Evolutionary conservation across 768 basidiomycete species (phyloP).

Genomic region (Artomyces pyxidatus): DNA sequence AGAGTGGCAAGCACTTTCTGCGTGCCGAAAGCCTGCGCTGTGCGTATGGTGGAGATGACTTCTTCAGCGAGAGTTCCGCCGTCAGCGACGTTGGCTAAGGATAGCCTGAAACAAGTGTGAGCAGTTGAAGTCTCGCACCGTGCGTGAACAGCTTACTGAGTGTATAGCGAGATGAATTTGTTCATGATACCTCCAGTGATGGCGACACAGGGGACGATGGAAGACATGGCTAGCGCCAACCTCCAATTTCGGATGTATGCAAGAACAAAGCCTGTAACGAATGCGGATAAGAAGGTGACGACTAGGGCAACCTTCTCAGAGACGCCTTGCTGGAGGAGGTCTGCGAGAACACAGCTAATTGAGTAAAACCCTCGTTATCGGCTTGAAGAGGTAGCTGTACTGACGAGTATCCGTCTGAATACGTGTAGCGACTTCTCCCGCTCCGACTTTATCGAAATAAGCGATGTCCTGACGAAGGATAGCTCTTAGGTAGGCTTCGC

Average conservation of each 20-base stretch:
- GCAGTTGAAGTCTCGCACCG: no score
- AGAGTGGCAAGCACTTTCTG: slow-evolving; percentile 50
- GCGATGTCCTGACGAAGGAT: slow-evolving; percentile 82
- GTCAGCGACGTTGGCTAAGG: slow-evolving; percentile 64
- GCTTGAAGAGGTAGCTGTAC: no score
- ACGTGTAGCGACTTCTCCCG: slow-evolving; percentile 89
- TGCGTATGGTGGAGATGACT: slow-evolving; percentile 80
- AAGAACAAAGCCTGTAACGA: slow-evolving; percentile 73
- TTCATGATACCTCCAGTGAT: slow-evolving; percentile 70
- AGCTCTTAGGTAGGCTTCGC: slow-evolving; percentile 75
- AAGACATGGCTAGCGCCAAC: slow-evolving; percentile 73
- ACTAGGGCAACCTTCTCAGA: slow-evolving; percentile 82
- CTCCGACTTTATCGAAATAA: slow-evolving; percentile 86
- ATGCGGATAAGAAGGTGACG: slow-evolving; percentile 58
- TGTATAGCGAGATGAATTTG: slow-evolving; percentile 51
- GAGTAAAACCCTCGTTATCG: no score
- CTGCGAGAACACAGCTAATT: no score
- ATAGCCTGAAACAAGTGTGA: slow-evolving; percentile 37
- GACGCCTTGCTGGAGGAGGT: slow-evolving; percentile 86
- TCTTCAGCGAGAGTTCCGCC: slow-evolving; percentile 86
- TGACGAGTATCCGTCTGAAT: slow-evolving; percentile 83
- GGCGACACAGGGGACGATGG: slow-evolving; percentile 77
- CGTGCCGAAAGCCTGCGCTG: slow-evolving; percentile 83
- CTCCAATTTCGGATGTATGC: slow-evolving; percentile 69
- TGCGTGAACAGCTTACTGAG: slow-evolving; percentile 43